Percentiles rank a stretch among this genome's conserved stretches.
Evolutionary conservation across 108 stramenopile species (phyloP).

Genomic region (Mediolabrus comicus): DNA sequence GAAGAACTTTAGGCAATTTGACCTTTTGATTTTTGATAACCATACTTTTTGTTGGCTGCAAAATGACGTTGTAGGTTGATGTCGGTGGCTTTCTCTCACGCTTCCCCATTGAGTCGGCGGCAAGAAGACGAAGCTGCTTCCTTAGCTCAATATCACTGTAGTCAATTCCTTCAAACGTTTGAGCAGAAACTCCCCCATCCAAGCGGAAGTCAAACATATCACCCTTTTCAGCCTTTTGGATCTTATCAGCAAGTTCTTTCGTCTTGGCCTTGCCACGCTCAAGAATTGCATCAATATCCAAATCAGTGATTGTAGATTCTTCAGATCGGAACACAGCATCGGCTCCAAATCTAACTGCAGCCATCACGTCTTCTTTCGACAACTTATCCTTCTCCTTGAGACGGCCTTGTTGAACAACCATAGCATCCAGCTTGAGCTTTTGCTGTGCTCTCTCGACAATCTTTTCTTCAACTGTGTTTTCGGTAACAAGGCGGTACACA

Average conservation of each 20-base stretch:
- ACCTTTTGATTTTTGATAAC: slow-evolving; percentile 75
- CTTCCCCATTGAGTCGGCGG: slow-evolving; percentile 84
- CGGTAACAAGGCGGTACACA: slow-evolving; percentile 96
- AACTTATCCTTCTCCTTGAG: slow-evolving; percentile 91
- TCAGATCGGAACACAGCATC: slow-evolving; percentile 95
- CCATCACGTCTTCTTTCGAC: slow-evolving; percentile 82
- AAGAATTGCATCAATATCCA: slow-evolving; percentile 91
- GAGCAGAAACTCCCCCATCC: slow-evolving; percentile 86
- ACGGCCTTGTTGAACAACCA: slow-evolving; percentile 97
- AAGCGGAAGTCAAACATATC: slow-evolving; percentile 93
- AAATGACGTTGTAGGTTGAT: slow-evolving; percentile 75
- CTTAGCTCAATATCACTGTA: slow-evolving; percentile 83
- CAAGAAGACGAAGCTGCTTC: slow-evolving; percentile 79
- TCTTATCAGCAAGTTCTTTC: slow-evolving; percentile 85
- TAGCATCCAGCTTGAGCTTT: slow-evolving; percentile 99
- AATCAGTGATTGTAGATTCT: slow-evolving; percentile 89
- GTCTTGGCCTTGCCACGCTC: slow-evolving; percentile 91
- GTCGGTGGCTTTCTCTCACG: slow-evolving; percentile 86
- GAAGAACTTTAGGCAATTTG: slow-evolving; percentile 71
- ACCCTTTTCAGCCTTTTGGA: slow-evolving; percentile 92
- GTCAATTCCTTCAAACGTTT: slow-evolving; percentile 90
- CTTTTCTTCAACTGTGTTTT: slow-evolving; percentile 98
- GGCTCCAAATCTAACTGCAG: slow-evolving; percentile 96
- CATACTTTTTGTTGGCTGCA: slow-evolving; percentile 83
- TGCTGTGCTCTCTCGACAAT: slow-evolving; percentile 99